Evolutionary conservation across 345 rosid species (phyloP), one percentile per base, ranked within the genome.

Genomic region (Eucalyptus lansdowneana): DNA sequence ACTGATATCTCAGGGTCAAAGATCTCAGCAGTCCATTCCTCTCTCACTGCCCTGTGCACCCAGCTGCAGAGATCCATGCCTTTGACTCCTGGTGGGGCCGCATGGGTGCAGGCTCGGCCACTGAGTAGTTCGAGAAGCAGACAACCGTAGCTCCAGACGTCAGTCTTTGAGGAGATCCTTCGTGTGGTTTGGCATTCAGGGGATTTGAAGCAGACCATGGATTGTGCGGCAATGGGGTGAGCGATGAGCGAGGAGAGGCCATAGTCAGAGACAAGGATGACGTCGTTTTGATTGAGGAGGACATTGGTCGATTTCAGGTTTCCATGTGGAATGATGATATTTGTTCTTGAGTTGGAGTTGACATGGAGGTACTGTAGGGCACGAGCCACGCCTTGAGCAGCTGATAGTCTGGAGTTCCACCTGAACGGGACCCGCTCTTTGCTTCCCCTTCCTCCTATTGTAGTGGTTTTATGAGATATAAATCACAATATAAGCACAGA

Each of bases 11-110:
- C 88, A 14, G 58, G 17, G 88, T 86, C 88, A 37, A 94, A 92
- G 47, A 95, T 93, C 94, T 94, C 96, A 0, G 93, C 94, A 14
- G 95, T 94, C 96, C 96, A 94, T 88, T 94, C 96, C 88, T 95
- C 97, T 67, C 95, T 93, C 14, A 94, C 94, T 3, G 97, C 96
- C 88, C 94, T 51, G 53, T 92, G 91, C 81, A 95, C 94, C 97
- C 96, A 94, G 31, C 92, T 93, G 87, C 91, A 65, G 7, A 94
- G 95, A 56, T 95, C 88, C 44, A 53, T 29, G 49, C 88, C 88
- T 31, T 50, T 51, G 67, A 86, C 58, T 47, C 94, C 97, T 7
- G 94, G 91, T 11, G 96, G 94, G 45, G 96, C 94, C 5, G 94
- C 90, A 53, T 91, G 51, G 29, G 80, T 88, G 5, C 93, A 69